Conservation (phyloP, 1,284 basidiomycete species). For the Tilletia horrida region DNA sequence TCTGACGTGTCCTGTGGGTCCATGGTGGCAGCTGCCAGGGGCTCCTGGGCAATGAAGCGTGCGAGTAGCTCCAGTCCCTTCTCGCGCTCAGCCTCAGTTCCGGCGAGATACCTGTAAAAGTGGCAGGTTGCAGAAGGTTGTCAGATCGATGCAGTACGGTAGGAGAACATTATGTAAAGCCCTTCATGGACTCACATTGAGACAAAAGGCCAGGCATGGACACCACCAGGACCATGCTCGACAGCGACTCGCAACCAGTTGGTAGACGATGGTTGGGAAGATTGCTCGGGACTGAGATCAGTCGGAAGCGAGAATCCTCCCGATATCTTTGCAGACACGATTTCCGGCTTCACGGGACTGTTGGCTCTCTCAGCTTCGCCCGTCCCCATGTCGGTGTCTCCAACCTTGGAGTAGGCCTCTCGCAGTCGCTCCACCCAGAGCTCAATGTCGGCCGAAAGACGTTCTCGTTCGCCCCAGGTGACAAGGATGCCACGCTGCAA, state of each 20-base stretch:
- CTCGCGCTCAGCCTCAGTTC: conserved; percentile 43
- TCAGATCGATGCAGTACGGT: too few relatives aligned
- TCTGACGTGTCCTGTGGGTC: too few relatives aligned
- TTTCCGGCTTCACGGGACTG: background rate
- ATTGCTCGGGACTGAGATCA: background rate
- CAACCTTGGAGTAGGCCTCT: background rate
- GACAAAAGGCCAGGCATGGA: conserved; percentile 54
- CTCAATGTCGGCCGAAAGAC: conserved; percentile 48
- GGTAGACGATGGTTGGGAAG: background rate
- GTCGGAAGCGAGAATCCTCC: background rate
- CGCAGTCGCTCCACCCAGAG: conserved; percentile 38
- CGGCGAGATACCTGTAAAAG: conserved; percentile 35
- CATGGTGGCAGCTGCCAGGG: background rate
- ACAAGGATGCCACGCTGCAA: conserved; percentile 42
- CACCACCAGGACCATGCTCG: conserved; percentile 46
- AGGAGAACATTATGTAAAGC: too few relatives aligned
- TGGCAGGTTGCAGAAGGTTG: background rate
- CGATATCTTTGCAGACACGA: background rate
- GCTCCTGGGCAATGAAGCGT: conserved; percentile 31
- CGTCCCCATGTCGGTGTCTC: background rate
- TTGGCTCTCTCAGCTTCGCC: background rate
- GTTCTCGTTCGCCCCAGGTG: conserved; percentile 48
- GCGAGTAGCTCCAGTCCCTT: conserved; percentile 47
- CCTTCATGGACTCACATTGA: conserved; percentile 29
- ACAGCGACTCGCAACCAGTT: conserved; percentile 41